Conservation (phyloP, 108 stramenopile genomes). For the Mediolabrus comicus region DNA sequence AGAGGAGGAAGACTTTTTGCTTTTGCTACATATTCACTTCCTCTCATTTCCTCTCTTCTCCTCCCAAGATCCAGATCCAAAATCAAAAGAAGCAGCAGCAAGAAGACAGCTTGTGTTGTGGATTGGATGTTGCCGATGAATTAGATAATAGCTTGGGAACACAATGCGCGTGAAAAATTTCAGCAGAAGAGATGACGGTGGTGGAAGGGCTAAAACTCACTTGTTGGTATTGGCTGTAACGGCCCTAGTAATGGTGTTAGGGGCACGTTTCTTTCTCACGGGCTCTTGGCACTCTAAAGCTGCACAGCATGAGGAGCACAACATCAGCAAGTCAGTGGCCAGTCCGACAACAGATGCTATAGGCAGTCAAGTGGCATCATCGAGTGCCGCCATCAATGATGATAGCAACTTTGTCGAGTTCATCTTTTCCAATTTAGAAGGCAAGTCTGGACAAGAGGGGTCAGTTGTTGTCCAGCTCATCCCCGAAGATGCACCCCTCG, state of each 20-base stretch:
- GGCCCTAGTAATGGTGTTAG: background rate
- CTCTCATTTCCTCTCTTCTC: too few species aligned
- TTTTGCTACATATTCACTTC: too few species aligned
- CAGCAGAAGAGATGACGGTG: too few species aligned
- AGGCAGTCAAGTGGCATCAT: background rate
- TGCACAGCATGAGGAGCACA: background rate
- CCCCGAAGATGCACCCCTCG: slow-evolving; percentile 78
- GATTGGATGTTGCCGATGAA: too few species aligned
- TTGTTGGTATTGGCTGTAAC: background rate
- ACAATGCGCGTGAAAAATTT: too few species aligned
- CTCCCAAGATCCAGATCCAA: too few species aligned
- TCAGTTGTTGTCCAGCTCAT: slow-evolving; percentile 51
- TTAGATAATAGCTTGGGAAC: too few species aligned
- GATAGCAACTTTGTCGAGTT: slow-evolving; percentile 44
- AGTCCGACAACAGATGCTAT: background rate
- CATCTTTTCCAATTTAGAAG: slow-evolving; percentile 43
- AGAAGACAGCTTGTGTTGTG: too few species aligned
- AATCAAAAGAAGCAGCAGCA: too few species aligned
- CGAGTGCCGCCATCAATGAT: background rate
- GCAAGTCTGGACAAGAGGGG: slow-evolving; percentile 33
- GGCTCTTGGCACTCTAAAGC: background rate
- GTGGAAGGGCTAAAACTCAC: background rate
- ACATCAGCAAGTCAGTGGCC: background rate
- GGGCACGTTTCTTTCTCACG: background rate
- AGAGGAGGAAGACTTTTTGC: too few species aligned